Conservation (phyloP, 768 basidiomycete genomes). For the Suillus hirtellus region DNA sequence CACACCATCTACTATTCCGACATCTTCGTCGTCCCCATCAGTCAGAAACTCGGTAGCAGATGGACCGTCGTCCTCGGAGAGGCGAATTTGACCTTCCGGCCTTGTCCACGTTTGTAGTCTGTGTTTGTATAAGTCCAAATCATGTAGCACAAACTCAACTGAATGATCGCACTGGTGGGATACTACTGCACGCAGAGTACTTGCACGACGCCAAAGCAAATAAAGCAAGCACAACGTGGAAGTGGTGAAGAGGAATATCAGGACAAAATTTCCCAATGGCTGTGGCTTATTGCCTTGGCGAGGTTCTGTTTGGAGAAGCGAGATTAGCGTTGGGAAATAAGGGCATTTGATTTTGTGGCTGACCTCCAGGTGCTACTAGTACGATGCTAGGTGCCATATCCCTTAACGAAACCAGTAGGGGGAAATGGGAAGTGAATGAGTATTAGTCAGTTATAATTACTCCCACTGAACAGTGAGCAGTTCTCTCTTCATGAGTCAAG, state of each 20-base stretch:
- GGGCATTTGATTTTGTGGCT: not conserved
- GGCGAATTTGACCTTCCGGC: slow-evolving; percentile 58
- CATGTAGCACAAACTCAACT: not conserved
- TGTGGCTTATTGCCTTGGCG: slow-evolving; percentile 59
- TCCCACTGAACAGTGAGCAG: not conserved
- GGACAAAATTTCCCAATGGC: slow-evolving; percentile 57
- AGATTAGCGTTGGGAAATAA: slow-evolving; percentile 7
- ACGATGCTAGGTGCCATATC: slow-evolving; percentile 23
- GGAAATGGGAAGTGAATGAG: not conserved
- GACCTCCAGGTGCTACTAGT: slow-evolving; percentile 25
- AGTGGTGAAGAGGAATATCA: slow-evolving; percentile 57
- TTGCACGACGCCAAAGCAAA: slow-evolving; percentile 63
- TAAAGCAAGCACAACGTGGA: slow-evolving; percentile 60
- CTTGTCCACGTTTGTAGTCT: slow-evolving; percentile 60
- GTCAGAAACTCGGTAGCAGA: slow-evolving; percentile 66
- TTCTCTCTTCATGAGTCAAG: too few species aligned
- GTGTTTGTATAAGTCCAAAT: slow-evolving; percentile 9
- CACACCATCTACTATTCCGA: slow-evolving; percentile 39
- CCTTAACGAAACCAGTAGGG: not conserved
- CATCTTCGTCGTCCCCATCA: slow-evolving; percentile 54
- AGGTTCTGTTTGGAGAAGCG: slow-evolving; percentile 46
- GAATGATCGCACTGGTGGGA: slow-evolving; percentile 51
- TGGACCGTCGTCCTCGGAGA: slow-evolving; percentile 72
- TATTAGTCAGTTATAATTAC: not conserved
- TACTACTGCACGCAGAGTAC: slow-evolving; percentile 54